Evolutionary conservation across 1,284 basidiomycete genomes (phyloP).

Genomic region (Xerocomus cyaneibrunnescens): DNA sequence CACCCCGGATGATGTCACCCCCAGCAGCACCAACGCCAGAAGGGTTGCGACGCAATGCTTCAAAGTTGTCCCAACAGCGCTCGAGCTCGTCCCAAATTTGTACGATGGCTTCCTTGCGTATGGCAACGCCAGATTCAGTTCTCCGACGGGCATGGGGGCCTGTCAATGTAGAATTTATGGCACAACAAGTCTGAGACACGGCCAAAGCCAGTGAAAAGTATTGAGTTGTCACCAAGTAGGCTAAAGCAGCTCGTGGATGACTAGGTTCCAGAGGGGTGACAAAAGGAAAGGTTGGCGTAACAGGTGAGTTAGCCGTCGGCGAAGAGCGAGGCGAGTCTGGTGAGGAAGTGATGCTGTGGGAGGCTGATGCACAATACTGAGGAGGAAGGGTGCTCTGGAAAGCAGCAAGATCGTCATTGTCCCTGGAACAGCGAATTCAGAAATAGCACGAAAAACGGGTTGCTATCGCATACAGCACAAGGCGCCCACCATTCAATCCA

Average conservation of each 20-base stretch:
- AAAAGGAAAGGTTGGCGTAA: slow-evolving; percentile 33
- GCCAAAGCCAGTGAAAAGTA: slow-evolving; percentile 63
- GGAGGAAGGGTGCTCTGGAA: slow-evolving; percentile 67
- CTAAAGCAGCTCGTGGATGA: slow-evolving; percentile 36
- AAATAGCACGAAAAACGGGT: neutral
- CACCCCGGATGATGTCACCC: slow-evolving; percentile 46
- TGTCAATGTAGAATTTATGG: slow-evolving; percentile 73
- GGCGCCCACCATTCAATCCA: slow-evolving; percentile 74
- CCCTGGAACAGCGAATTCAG: slow-evolving; percentile 21
- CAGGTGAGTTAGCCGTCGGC: slow-evolving; percentile 29
- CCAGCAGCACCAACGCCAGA: slow-evolving; percentile 35
- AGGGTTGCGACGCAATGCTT: slow-evolving; percentile 49
- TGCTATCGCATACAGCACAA: slow-evolving; percentile 59
- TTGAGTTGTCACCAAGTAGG: slow-evolving; percentile 34
- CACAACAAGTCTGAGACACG: slow-evolving; percentile 69
- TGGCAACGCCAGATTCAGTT: slow-evolving; percentile 45
- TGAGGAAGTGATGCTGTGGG: slow-evolving; percentile 28
- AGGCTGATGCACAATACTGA: slow-evolving; percentile 29
- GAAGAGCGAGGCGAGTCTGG: slow-evolving; percentile 28
- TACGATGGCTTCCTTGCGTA: slow-evolving; percentile 63
- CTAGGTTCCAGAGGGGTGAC: slow-evolving; percentile 32
- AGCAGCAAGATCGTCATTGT: slow-evolving; percentile 35
- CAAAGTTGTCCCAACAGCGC: slow-evolving; percentile 78
- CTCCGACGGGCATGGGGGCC: slow-evolving; percentile 65
- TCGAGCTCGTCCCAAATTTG: slow-evolving; percentile 82